Conservation (phyloP, 2,329 filamentous ascomycete genomes). For the Xylaria arbuscula region DNA sequence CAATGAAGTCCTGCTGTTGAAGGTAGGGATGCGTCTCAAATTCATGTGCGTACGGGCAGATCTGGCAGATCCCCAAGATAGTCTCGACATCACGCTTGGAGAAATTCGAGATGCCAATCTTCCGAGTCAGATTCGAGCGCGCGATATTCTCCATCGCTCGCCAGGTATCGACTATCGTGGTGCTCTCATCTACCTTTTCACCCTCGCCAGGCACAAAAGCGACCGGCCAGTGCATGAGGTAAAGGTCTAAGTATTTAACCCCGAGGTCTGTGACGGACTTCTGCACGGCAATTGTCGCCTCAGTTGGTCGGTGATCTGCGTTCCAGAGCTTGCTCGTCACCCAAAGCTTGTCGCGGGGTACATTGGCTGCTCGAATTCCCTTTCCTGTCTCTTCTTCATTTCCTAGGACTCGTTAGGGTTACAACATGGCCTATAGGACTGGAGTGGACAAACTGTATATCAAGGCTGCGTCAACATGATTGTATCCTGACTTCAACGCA, state of each 20-base stretch:
- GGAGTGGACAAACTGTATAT: constrained; percentile 44
- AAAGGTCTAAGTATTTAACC: constrained; percentile 63
- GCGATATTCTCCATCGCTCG: constrained; percentile 67
- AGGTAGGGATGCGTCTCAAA: constrained; percentile 65
- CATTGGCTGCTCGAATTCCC: constrained; percentile 59
- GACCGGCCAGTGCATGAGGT: constrained; percentile 60
- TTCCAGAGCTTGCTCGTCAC: constrained; percentile 58
- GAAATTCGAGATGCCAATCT: constrained; percentile 74
- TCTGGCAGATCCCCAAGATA: constrained; percentile 55
- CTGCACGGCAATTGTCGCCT: constrained; percentile 58
- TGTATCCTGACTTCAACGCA: constrained; percentile 47
- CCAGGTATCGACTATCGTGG: constrained; percentile 62
- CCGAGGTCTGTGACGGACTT: constrained; percentile 61
- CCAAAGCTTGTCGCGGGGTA: constrained; percentile 65
- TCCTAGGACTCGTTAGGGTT: constrained; percentile 38
- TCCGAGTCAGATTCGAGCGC: constrained; percentile 61
- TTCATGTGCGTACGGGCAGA: constrained; percentile 69
- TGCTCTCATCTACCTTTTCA: constrained; percentile 46
- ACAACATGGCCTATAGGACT: neutral
- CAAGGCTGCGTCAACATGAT: constrained; percentile 48
- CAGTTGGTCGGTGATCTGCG: constrained; percentile 45
- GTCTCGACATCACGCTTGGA: constrained; percentile 53
- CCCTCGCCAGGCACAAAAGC: constrained; percentile 50
- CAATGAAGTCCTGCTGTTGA: constrained; percentile 61
- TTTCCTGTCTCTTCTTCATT: constrained; percentile 62